Conservation (phyloP, 768 basidiomycete species). For the Trametes coccinea region DNA sequence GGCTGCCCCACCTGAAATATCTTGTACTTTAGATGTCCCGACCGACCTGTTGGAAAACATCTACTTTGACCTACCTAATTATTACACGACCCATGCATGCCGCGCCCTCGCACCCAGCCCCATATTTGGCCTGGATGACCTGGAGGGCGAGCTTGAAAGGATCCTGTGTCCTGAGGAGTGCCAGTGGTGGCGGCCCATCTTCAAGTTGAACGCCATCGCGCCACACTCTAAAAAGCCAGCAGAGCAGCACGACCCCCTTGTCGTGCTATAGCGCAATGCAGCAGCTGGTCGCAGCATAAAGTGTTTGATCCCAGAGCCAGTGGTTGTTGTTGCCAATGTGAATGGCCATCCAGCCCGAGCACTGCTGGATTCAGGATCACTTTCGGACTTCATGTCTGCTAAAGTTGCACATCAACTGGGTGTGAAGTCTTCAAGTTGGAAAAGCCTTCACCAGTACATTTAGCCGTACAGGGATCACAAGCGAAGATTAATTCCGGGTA, state of each 20-base stretch:
- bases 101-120: background rate
- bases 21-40: background rate
- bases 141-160: background rate
- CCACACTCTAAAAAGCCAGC: no score
- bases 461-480: conserved; percentile 35
- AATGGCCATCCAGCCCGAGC: conserved; percentile 25
- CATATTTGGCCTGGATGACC: background rate
- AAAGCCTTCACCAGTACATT: conserved; percentile 31
- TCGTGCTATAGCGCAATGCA: conserved; percentile 15
- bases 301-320: conserved; percentile 14
- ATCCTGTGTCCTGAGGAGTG: background rate
- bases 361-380: conserved; percentile 30
- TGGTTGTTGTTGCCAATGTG: conserved; percentile 16
- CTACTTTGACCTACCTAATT: conserved; percentile 9
- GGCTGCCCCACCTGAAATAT: background rate
- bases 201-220: background rate
- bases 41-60: background rate
- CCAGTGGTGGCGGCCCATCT: background rate
- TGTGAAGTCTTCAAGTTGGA: conserved; percentile 9
- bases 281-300: background rate
- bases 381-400: conserved; percentile 35
- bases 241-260: background rate
- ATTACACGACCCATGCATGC: background rate
- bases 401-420: conserved; percentile 32
- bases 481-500: conserved; percentile 27